phyloP scores from a whole-genome alignment of 345 rosid genomes.

The Camelina hispida region DNA sequence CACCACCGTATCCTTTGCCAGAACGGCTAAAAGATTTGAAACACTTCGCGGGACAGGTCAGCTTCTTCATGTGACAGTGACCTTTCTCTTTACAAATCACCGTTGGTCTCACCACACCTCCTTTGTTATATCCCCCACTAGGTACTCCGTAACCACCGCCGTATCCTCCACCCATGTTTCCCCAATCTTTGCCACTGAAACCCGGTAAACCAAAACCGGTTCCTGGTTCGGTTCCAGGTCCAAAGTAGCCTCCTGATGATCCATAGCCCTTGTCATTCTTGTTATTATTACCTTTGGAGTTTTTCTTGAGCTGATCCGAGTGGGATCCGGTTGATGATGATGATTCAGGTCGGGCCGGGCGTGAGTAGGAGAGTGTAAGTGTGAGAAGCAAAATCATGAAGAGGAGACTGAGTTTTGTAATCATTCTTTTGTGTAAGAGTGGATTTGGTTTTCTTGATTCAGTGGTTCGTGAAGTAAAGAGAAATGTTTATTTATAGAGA shows the following conservation, averaged over 20 bases:
- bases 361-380: constrained; percentile 38
- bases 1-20: constrained; percentile 78
- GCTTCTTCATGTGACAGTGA: constrained; percentile 78
- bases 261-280: constrained; percentile 45
- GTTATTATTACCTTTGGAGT: constrained; percentile 33
- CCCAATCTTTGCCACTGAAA: constrained; percentile 56
- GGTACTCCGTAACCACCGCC: constrained; percentile 62
- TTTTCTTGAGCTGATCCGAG: constrained; percentile 41
- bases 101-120: constrained; percentile 60
- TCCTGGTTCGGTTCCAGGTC: constrained; percentile 43
- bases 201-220: constrained; percentile 49
- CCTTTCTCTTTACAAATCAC: constrained; percentile 80
- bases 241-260: constrained; percentile 47
- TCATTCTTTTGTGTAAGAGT: constrained; percentile 15
- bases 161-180: constrained; percentile 58
- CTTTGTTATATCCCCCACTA: constrained; percentile 59
- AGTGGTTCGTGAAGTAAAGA: constrained; percentile 18
- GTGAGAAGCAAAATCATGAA: constrained; percentile 43
- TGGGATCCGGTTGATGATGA: constrained; percentile 28
- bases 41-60: constrained; percentile 88
- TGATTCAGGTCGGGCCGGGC: constrained; percentile 42
- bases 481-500: constrained; percentile 30
- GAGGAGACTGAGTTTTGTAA: constrained; percentile 27
- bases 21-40: constrained; percentile 76
- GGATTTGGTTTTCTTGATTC: not conserved